A percentile compares a stretch with the other conserved stretches of the same genome.
phyloP scores from a whole-genome alignment of 768 basidiomycete species.

The Nidularia sp. region DNA sequence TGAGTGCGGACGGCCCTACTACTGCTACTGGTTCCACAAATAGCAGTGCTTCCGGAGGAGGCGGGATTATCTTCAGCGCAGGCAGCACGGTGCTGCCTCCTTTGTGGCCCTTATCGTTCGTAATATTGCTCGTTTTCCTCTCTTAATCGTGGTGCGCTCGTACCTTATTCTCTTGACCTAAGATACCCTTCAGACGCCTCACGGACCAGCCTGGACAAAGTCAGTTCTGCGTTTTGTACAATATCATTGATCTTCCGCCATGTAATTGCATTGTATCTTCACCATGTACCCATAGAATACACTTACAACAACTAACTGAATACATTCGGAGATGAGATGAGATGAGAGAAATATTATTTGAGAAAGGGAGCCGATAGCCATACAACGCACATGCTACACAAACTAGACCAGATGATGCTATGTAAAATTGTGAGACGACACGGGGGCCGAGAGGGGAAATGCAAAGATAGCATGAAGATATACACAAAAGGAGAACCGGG shows the following conservation, averaged over 20 bases:
- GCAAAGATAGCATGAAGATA: not conserved
- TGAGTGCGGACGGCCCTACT: not conserved
- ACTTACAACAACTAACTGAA: not conserved
- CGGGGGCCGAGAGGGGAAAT: not conserved
- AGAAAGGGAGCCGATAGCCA: slow-evolving; percentile 7
- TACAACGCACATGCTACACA: slow-evolving; percentile 25
- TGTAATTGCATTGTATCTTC: too few relatives aligned
- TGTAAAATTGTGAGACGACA: not conserved
- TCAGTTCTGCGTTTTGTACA: too few relatives aligned
- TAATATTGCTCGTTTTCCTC: too few relatives aligned
- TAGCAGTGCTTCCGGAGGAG: not conserved
- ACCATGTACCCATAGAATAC: not conserved
- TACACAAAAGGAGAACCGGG: not conserved
- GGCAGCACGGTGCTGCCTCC: too few relatives aligned
- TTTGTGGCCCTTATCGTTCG: too few relatives aligned
- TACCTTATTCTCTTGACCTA: too few relatives aligned
- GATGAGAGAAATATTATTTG: not conserved
- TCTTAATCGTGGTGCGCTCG: too few relatives aligned
- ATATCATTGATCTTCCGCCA: too few relatives aligned
- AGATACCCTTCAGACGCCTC: too few relatives aligned
- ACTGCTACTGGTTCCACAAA: not conserved
- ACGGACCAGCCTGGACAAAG: too few relatives aligned
- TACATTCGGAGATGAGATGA: not conserved
- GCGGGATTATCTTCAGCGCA: not conserved
- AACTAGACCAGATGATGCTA: slow-evolving; percentile 14